These are phyloP conservation scores for Camellia granthamiana DNA, from an alignment of 148 eudicot species.

Conservation along the genomic window DNA sequence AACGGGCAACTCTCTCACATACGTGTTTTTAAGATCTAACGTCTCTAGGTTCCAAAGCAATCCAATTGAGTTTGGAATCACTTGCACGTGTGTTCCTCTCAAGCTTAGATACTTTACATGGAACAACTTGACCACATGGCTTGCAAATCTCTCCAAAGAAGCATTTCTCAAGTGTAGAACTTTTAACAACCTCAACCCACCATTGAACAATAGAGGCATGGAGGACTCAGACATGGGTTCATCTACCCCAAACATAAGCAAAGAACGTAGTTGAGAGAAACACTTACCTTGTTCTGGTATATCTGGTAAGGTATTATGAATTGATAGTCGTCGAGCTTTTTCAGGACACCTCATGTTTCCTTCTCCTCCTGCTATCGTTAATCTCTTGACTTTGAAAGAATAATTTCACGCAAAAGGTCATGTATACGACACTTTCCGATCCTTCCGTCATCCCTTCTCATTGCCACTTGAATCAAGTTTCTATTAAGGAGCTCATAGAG, in stretches of 20 bases:
- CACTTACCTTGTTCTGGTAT: neutral
- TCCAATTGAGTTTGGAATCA: conserved; percentile 1
- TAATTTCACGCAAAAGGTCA: too few relatives aligned
- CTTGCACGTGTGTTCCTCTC: conserved; percentile 1
- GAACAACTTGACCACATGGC: neutral
- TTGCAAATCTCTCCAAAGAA: neutral
- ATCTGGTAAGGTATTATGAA: neutral
- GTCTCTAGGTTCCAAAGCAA: conserved; percentile 12
- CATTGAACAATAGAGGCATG: neutral
- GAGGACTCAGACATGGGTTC: neutral
- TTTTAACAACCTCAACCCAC: conserved; percentile 10
- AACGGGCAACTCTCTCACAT: conserved; percentile 7
- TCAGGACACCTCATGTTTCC: neutral
- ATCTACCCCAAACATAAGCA: neutral
- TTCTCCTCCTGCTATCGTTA: neutral
- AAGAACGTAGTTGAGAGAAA: neutral
- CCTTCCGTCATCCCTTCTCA: too few relatives aligned
- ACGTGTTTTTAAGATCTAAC: neutral
- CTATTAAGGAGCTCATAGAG: neutral
- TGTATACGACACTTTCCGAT: too few relatives aligned
- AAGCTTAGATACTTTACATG: conserved; percentile 7
- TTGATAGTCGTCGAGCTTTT: neutral
- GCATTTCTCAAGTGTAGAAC: conserved; percentile 1
- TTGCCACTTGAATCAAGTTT: neutral
- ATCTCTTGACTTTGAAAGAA: too few relatives aligned